phyloP scores from a whole-genome alignment of 192 early-diverging fungal genomes.

The Backusella psychrophila region DNA sequence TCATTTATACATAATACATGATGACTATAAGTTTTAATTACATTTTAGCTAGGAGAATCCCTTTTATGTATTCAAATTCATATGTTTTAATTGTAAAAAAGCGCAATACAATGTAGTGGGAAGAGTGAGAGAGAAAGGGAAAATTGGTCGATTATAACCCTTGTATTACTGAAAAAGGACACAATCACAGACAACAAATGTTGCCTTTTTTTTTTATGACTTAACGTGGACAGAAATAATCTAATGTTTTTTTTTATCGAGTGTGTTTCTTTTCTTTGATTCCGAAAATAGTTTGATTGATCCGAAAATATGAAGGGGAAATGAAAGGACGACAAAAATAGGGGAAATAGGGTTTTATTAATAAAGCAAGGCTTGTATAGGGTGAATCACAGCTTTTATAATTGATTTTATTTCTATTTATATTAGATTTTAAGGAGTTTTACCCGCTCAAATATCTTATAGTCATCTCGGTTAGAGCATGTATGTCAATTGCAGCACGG shows the following conservation, averaged over 20 bases:
- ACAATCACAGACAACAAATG: neutral
- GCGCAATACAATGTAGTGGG: slow-evolving; percentile 86
- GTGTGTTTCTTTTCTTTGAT: slow-evolving; percentile 90
- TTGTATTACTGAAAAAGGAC: neutral
- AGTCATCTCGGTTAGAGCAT: neutral
- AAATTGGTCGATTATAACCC: neutral
- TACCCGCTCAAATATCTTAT: neutral
- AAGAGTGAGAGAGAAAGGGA: neutral
- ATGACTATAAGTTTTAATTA: no score
- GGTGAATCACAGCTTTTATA: neutral
- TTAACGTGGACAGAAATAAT: slow-evolving; percentile 84
- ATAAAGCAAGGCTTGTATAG: neutral
- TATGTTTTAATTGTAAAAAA: neutral
- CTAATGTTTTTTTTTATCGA: slow-evolving; percentile 70
- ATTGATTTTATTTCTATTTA: neutral
- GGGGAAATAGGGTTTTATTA: neutral
- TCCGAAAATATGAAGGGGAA: slow-evolving; percentile 45
- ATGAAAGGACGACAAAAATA: neutral
- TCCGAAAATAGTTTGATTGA: slow-evolving; percentile 96
- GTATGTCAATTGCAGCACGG: neutral
- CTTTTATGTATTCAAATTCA: no score
- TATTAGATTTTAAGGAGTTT: neutral
- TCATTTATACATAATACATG: no score
- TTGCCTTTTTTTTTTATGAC: slow-evolving; percentile 45
- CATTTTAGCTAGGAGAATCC: no score